Evolutionary conservation across 345 rosid species (phyloP).

Genomic region (Cochlearia excelsa): DNA sequence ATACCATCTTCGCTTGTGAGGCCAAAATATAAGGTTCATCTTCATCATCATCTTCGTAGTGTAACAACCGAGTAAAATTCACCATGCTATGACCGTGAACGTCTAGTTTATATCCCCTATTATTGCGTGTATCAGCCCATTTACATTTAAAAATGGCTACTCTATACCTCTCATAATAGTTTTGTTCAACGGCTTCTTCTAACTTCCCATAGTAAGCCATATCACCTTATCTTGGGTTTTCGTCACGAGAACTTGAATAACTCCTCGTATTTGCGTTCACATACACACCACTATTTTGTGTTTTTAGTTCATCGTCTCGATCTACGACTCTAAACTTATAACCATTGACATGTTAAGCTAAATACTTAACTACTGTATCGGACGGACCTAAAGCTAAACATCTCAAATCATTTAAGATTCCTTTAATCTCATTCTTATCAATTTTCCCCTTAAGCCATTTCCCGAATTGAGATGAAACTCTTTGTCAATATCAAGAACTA

Average conservation of each 20-base stretch:
- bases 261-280: not conserved
- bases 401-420: not conserved
- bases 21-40: not conserved
- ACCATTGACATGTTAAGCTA: not conserved
- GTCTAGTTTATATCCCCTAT: not conserved
- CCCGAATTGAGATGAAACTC: not conserved
- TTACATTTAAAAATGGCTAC: too few relatives aligned
- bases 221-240: too few relatives aligned
- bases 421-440: not conserved
- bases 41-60: not conserved
- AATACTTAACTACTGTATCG: not conserved
- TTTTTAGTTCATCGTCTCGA: not conserved
- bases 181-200: not conserved
- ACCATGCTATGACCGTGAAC: not conserved
- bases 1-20: not conserved
- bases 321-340: not conserved
- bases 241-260: too few relatives aligned
- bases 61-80: not conserved
- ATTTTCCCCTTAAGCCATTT: not conserved
- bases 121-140: too few relatives aligned
- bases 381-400: not conserved
- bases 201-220: not conserved
- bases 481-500: not conserved
- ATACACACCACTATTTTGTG: not conserved
- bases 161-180: not conserved